Conservation (phyloP, 192 early-diverging fungal species). For the Dimargaris cristalligena region DNA sequence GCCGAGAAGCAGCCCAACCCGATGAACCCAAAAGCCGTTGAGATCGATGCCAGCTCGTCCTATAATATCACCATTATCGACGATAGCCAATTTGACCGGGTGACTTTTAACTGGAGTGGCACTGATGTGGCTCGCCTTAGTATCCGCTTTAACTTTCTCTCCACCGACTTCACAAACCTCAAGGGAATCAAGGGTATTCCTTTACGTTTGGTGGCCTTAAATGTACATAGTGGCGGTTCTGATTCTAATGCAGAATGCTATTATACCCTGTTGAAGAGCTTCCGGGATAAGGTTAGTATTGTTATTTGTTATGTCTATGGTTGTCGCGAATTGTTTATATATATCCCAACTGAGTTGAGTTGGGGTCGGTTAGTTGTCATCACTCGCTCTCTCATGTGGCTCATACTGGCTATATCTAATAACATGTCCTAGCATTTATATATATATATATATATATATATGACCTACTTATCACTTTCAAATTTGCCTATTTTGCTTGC, state of each 20-base stretch:
- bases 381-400: too few species aligned
- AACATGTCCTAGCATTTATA: too few species aligned
- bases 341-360: too few species aligned
- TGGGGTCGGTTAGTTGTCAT: too few species aligned
- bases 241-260: slow-evolving; percentile 29
- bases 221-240: slow-evolving; percentile 20
- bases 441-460: too few species aligned
- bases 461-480: too few species aligned
- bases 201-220: slow-evolving; percentile 29
- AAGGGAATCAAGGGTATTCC: slow-evolving; percentile 68
- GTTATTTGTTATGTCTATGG: too few species aligned
- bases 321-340: too few species aligned
- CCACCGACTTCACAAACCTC: slow-evolving; percentile 64
- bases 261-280: slow-evolving; percentile 47
- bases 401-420: too few species aligned
- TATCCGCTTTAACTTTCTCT: slow-evolving; percentile 55
- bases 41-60: slow-evolving; percentile 41
- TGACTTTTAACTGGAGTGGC: slow-evolving; percentile 54
- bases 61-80: slow-evolving; percentile 36
- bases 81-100: slow-evolving; percentile 43
- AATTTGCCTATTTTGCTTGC: too few species aligned
- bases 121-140: slow-evolving; percentile 41
- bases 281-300: slow-evolving; percentile 46
- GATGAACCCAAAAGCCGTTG: slow-evolving; percentile 37
- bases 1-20: slow-evolving; percentile 45